Evolutionary conservation across 371 early-diverging fungal genomes (phyloP), one percentile per base, ranked within the genome.

Genomic region (Sporodiniella umbellata): DNA sequence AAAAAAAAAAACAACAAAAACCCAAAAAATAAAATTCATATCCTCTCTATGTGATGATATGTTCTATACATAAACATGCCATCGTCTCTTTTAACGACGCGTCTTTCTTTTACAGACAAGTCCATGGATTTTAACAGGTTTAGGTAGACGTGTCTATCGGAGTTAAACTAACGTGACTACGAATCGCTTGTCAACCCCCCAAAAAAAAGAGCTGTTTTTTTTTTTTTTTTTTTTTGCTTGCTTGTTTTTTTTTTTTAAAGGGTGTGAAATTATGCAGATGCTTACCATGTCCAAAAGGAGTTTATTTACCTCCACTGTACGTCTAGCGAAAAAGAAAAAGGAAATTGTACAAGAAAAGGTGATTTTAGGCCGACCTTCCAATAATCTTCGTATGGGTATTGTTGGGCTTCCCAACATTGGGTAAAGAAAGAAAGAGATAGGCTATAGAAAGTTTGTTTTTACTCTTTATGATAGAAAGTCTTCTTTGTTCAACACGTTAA

Each of bases 371-470:
- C 58, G 87, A 45, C 87, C 89, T 42, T 79, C 86, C 25, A 90
- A 92, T 68, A 94, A 94, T 75, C 71, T 98, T 56, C 89, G 90
- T 69, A 91, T 96, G 81, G 97, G 89, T 53, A 77, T 97, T 18
- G 97, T 99, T 33, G 98, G 97, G 38, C 68, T 99, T 50, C 99
- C 99, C 58, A 99, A 99, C 70, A 94, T 96, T 60, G 99, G 91
- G 77, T 75, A 75, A 44, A 38, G 15, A 48, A 11, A 44, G 23
- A 38, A 12, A 3, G 12, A 10, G 15, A n/a, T n/a, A n/a, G n/a
- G n/a, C n/a, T 21, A 12, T 30, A 19, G 23, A 15, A 17, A 24
- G 8, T 45, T 26, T 18, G n/a, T 23, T 14, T 18, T 15, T 33
- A 6, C 42, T 17, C 25, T 10, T 28, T 18, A 26, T 37, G 11